Base-by-base conservation (phyloP, 73 alveolate species). In the Symbiodinium pilosum region DNA sequence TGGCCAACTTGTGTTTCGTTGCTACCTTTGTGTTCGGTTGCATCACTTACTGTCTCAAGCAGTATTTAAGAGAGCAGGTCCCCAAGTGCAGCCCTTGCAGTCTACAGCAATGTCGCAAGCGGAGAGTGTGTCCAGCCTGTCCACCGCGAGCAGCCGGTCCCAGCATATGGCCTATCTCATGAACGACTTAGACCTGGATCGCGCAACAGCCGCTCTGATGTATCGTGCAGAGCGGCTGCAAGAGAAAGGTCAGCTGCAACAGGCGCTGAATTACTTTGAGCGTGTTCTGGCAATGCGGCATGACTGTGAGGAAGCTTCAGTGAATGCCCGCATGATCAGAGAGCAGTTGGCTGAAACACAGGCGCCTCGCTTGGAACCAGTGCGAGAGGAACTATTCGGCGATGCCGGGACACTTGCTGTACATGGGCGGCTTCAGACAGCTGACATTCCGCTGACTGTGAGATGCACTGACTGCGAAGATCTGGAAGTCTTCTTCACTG, bases 301-400 rank as follows among this genome's bases (percentile, higher is more conserved):
- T 71, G 16, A 38, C 83, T 47, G 59, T 14, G 44, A 71, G 85
- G 85, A 71, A 71, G 85, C 85, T 34, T 42, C 85, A n/a, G 85
- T 71, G 85, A 71, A 71, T 71, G 85, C 85, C 85, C 85, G 85
- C 43, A 71, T 71, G 85, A 71, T 71, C 85, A 11, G 85, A 71
- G 85, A 71, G 85, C 85, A 71, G 85, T 34, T 71, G 26, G 85
- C 85, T 12, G 85, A 71, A n/a, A 14, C 59, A 47, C 59, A 47
- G 59, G 83, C 32, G 5, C 85, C 85, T 6, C 85, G 85, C 43
- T 71, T 71, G 85, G 85, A 71, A 71, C 43, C 85, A 24, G 85
- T 71, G 85, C 85, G 20, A 20, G 85, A 71, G 85, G 85, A 71
- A 43, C 40, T 38, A 20, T 12, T 26, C n/a, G 43, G 36, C 36